A percentile compares a stretch with the other conserved stretches of the same genome.
Evolutionary conservation across 139 green algal species (phyloP).

Genomic region (Chlamydomonas schloesseri): DNA sequence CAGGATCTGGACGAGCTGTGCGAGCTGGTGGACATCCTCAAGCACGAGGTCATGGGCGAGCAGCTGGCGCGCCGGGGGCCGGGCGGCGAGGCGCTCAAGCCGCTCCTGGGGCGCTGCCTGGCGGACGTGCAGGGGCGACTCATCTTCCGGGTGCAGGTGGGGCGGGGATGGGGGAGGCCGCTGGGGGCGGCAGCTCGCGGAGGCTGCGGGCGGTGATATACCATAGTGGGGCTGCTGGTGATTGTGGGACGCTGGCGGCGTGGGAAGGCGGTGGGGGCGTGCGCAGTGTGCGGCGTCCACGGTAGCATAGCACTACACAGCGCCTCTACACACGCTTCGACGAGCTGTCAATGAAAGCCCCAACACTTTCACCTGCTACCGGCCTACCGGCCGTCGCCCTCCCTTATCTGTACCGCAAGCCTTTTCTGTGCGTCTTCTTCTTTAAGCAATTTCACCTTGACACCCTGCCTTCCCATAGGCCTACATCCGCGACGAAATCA

Average conservation of each 20-base stretch:
- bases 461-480: conserved; percentile 54
- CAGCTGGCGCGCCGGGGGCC: conserved; percentile 72
- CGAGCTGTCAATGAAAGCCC: too few relatives aligned
- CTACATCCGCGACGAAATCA: conserved; percentile 90
- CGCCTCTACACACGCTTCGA: too few relatives aligned
- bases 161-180: neutral
- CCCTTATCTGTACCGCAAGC: too few relatives aligned
- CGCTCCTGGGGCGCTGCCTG: conserved; percentile 81
- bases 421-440: too few relatives aligned
- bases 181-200: neutral
- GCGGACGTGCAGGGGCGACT: conserved; percentile 94
- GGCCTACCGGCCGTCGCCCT: too few relatives aligned
- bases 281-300: too few relatives aligned
- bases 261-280: too few relatives aligned
- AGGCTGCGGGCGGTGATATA: too few relatives aligned
- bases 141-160: conserved; percentile 79
- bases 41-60: conserved; percentile 86
- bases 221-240: too few relatives aligned
- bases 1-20: conserved; percentile 86
- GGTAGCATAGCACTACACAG: too few relatives aligned
- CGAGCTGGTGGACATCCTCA: conserved; percentile 90
- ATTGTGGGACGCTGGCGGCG: too few relatives aligned
- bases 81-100: conserved; percentile 79
- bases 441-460: too few relatives aligned
- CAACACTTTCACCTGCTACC: neutral